These are phyloP conservation scores for Leishmania braziliensis DNA, from an alignment of 208 protist genomes.

Conservation along the genomic window DNA sequence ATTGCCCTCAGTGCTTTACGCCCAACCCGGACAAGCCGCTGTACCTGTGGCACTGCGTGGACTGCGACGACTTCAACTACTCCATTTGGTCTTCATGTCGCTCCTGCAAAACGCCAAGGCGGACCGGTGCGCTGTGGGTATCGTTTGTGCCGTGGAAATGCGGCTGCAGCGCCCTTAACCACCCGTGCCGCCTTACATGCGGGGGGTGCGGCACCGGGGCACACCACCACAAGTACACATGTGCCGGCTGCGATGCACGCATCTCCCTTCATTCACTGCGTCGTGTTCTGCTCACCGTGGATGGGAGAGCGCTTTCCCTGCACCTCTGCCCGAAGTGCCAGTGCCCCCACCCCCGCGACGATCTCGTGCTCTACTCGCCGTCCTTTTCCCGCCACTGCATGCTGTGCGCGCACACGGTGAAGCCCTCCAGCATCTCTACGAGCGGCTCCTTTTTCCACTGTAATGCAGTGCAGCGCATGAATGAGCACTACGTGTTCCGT, in stretches of 20 bases:
- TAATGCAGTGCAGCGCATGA: conserved; percentile 43
- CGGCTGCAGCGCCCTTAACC: conserved; percentile 62
- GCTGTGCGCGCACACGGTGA: conserved; percentile 50
- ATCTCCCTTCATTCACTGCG: conserved; percentile 12
- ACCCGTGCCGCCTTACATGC: conserved; percentile 57
- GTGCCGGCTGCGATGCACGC: conserved; percentile 37
- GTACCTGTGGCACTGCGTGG: conserved; percentile 68
- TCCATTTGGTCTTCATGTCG: conserved; percentile 74
- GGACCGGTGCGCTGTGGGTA: conserved; percentile 35
- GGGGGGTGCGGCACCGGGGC: conserved; percentile 33
- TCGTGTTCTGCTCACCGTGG: conserved; percentile 9
- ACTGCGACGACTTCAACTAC: conserved; percentile 61
- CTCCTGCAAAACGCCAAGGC: conserved; percentile 40
- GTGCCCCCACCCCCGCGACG: conserved; percentile 66
- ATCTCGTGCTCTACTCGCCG: conserved; percentile 48
- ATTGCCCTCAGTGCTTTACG: conserved; percentile 69
- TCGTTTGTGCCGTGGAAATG: conserved; percentile 70
- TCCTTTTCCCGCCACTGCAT: conserved; percentile 66
- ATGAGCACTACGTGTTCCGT: conserved; percentile 67
- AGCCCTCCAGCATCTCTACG: not conserved
- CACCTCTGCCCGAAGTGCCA: conserved; percentile 61
- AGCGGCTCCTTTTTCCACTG: conserved; percentile 50
- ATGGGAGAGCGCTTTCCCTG: conserved; percentile 27
- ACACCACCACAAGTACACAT: conserved; percentile 47
- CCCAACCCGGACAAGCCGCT: conserved; percentile 37